Evolutionary conservation across 2,329 filamentous ascomycete species (phyloP), one percentile per base, ranked within the genome.

Genomic region (Bipolaris cookei): DNA sequence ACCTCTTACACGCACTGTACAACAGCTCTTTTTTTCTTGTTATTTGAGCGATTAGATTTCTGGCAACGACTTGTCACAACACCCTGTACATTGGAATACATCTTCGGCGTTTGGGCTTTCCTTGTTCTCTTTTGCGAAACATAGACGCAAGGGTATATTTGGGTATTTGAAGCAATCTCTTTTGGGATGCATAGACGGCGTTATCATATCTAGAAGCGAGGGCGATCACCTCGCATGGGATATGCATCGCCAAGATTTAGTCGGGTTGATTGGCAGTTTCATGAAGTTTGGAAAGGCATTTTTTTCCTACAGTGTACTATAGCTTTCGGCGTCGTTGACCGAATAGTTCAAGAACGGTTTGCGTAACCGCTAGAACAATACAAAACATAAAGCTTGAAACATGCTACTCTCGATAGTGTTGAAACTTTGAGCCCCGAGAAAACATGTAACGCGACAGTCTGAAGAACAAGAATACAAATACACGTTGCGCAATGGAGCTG

Each of bases 31-130:
- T 21, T 18, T 41, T 46, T 41, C 30, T 47, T 52, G 30, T 14
- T 23, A 14, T 41, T 32, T 35, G 23, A 25, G 16, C 44, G 21
- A 28, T 46, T 43, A 5, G 11, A 39, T 30, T 25, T 55, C 18
- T 18, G 45, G 30, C 16, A 45, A 20, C 20, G 37, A 46, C 34
- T 28, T 58, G 30, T 54, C 57, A 37, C 51, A 56, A 51, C 44
- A 47, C 57, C 52, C n/a, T 54, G 56, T 56, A 51, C 38, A 48
- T 48, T 25, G 20, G 23, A 34, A 34, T 43, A 61, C 58, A 67
- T 66, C 2, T 52, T 55, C 3, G 63, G 65, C 47, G 67, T 62
- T 63, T 61, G 46, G 57, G 35, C 18, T 32, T 39, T 53, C 14
- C 16, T 43, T 35, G 6, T 34, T 16, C 23, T 8, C 44, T 54